Base-by-base conservation (phyloP, 805 yeast species). In the Kuraishia piskuri region DNA sequence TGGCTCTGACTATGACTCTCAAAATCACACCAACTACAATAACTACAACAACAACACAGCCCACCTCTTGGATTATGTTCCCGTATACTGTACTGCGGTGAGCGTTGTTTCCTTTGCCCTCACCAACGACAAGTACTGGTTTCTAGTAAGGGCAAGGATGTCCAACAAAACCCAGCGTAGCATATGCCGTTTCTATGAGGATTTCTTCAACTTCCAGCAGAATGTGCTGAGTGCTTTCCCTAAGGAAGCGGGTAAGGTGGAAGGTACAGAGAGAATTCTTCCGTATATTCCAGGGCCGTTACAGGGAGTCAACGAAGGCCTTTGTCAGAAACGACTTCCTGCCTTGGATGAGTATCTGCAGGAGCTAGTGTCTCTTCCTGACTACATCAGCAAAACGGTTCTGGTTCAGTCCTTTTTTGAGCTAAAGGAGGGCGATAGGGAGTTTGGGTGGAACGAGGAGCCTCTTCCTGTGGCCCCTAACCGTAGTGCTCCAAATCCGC, bases 251-350 rank as follows among this genome's bases (percentile, higher is more conserved):
- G 97, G 97, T 14, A 83, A 89, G 59, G 70, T 64, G 50, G 84
- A 82, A 48, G 85, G 83, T 53, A 87, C 87, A 24, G 81, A 83
- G 52, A 81, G 99, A 58, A 84, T 87, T 26, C 76, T 94, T 54
- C 99, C 99, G 7, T 90, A 85, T 59, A 91, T 94, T 63, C 98
- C 99, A 0, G 99, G 98, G 1, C 99, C 99, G 2, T 76, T 92
- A 50, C 86, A 95, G 44, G 88, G 86, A 62, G 96, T 94, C 53
- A 90, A 90, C 57, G 97, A 92, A 58, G 72, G 74, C 54, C 71
- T 80, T 51, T 77, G 81, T 52, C 80, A 78, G 58, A 73, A 77
- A 59, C 70, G 85, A 59, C 65, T 82, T 57, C 77, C 75, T 54
- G 82, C 79, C 62, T 69, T 80, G 55, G 83, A 80, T 62, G 69